Evolutionary conservation across 2,329 filamentous ascomycete species (phyloP).

Genomic region (Niveomyces coronatus): DNA sequence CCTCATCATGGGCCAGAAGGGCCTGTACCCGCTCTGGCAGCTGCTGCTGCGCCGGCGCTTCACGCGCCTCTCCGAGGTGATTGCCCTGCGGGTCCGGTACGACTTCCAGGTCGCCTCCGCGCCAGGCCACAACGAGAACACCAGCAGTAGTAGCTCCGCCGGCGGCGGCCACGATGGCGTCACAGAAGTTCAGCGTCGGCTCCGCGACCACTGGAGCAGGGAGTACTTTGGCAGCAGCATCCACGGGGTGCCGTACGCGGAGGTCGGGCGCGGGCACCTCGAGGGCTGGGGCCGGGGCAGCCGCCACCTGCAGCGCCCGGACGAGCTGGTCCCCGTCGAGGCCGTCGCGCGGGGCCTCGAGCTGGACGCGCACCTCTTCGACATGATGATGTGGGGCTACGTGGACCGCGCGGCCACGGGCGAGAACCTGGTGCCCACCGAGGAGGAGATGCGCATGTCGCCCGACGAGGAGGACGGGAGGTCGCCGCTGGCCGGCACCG

Average conservation of each 20-base stretch:
- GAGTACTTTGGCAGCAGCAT: conserved; percentile 21
- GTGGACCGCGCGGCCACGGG: conserved; percentile 43
- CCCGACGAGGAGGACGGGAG: conserved; percentile 32
- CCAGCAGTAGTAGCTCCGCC: neutral
- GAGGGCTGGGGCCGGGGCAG: conserved; percentile 46
- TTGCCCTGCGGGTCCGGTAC: conserved; percentile 50
- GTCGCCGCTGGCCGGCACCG: conserved; percentile 17
- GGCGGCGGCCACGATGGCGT: too few species aligned
- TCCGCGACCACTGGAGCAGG: conserved; percentile 19
- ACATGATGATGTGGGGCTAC: conserved; percentile 54
- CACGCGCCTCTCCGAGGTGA: conserved; percentile 36
- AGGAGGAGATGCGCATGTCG: conserved; percentile 41
- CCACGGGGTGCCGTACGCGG: conserved; percentile 39
- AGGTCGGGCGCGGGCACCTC: conserved; percentile 41
- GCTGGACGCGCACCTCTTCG: conserved; percentile 41
- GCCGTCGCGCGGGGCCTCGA: conserved; percentile 38
- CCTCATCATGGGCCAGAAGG: conserved; percentile 49
- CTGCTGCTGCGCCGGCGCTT: conserved; percentile 48
- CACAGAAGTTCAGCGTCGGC: neutral
- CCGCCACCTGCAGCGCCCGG: conserved; percentile 40
- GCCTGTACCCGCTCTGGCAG: conserved; percentile 45
- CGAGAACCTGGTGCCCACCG: conserved; percentile 37
- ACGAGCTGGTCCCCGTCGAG: conserved; percentile 50
- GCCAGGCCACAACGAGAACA: neutral
- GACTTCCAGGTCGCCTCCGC: conserved; percentile 30